Evolutionary conservation across 257 asterid genomes (phyloP).

Genomic region (Primulina huaijiensis): DNA sequence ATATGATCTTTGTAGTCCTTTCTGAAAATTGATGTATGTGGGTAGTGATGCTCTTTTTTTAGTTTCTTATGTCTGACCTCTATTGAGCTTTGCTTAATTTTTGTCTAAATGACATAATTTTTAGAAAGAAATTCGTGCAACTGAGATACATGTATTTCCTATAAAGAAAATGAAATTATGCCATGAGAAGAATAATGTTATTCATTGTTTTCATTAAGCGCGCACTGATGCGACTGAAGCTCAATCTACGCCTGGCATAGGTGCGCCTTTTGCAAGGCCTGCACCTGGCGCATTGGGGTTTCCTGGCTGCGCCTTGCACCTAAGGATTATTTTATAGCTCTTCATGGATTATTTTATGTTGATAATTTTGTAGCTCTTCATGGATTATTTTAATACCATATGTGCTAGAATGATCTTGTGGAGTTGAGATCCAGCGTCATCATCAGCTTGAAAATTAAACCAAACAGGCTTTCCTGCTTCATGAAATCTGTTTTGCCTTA

Average conservation of each 20-base stretch:
- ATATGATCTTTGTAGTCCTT: not conserved
- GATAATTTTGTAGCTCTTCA: no score
- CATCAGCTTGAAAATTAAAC: no score
- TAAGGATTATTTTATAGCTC: no score
- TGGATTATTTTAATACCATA: no score
- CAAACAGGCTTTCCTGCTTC: not conserved
- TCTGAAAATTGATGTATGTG: not conserved
- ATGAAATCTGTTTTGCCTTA: not conserved
- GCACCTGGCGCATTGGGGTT: no score
- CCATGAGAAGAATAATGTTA: not conserved
- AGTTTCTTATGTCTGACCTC: not conserved
- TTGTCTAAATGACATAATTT: not conserved
- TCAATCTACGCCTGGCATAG: no score
- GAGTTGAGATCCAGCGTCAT: not conserved
- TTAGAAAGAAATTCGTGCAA: no score
- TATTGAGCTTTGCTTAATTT: not conserved
- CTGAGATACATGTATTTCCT: not conserved
- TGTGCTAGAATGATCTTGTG: not conserved
- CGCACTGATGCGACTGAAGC: no score
- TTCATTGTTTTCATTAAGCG: no score
- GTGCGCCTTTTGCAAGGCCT: no score
- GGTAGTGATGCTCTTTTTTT: not conserved
- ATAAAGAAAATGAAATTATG: not conserved
- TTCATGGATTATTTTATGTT: no score
- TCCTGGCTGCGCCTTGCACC: no score